Conservation (phyloP, 768 basidiomycete species). For the Rhodotorula toruloides region DNA sequence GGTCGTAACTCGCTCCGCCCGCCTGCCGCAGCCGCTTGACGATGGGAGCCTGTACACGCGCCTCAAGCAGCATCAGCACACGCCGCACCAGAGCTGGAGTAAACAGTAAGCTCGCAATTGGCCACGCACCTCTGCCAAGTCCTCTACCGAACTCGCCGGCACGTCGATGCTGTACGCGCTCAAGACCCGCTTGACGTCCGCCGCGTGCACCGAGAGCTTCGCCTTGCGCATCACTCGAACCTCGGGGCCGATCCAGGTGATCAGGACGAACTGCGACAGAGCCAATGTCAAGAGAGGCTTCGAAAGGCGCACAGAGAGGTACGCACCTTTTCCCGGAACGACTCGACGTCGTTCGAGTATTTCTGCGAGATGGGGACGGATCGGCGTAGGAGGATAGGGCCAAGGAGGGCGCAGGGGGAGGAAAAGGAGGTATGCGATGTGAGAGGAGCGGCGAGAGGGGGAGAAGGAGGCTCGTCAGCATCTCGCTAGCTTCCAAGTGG, state of each 20-base stretch:
- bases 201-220: conserved; percentile 86
- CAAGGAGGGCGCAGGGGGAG: background rate
- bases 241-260: conserved; percentile 73
- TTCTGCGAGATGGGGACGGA: conserved; percentile 42
- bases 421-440: background rate
- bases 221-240: conserved; percentile 90
- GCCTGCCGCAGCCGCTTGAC: conserved; percentile 76
- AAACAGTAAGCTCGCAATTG: background rate
- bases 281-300: background rate
- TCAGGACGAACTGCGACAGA: conserved; percentile 49
- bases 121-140: conserved; percentile 59
- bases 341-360: conserved; percentile 82
- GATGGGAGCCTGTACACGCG: conserved; percentile 63
- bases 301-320: background rate
- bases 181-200: conserved; percentile 77
- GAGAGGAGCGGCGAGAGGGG: background rate
- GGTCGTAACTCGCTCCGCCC: conserved; percentile 48
- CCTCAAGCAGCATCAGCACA: background rate
- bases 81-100: background rate
- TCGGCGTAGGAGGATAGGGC: too few species aligned
- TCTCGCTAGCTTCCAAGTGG: too few species aligned
- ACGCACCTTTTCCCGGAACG: conserved; percentile 67
- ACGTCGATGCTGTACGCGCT: conserved; percentile 79
- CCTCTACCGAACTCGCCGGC: conserved; percentile 71
- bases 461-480: too few species aligned